Percentiles rank a stretch among this genome's conserved stretches.
Evolutionary conservation across 192 early-diverging fungal genomes (phyloP).

Genomic region (Backusella sp.): DNA sequence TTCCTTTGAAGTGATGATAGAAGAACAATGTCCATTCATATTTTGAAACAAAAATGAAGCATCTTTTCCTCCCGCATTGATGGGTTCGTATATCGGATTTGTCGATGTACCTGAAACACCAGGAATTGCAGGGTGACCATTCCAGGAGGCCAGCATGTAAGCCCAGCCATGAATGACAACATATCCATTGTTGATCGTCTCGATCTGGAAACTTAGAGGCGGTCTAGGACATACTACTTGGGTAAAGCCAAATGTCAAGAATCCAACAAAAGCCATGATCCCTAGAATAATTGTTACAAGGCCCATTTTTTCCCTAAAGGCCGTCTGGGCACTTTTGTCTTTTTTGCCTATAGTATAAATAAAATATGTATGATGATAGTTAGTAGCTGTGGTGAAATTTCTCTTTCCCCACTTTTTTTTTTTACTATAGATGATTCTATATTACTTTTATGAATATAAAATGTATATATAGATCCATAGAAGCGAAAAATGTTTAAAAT

Average conservation of each 20-base stretch:
- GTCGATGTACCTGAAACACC: conserved; percentile 19
- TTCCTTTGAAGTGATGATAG: conserved; percentile 38
- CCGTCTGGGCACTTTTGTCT: conserved; percentile 59
- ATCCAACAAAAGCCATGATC: conserved; percentile 72
- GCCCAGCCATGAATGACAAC: conserved; percentile 64
- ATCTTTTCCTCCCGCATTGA: conserved; percentile 66
- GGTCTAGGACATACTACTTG: conserved; percentile 57
- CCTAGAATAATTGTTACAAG: conserved; percentile 78
- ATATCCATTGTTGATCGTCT: conserved; percentile 36
- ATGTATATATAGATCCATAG: neutral
- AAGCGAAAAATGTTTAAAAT: neutral
- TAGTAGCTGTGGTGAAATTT: neutral
- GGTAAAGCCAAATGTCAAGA: conserved; percentile 84
- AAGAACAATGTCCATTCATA: conserved; percentile 60
- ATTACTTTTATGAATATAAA: neutral
- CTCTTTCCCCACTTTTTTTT: neutral
- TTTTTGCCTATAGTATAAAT: conserved; percentile 51
- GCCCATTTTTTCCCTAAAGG: conserved; percentile 94
- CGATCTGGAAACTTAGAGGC: conserved; percentile 38
- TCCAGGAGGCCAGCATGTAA: conserved; percentile 54
- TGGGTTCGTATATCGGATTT: conserved; percentile 53
- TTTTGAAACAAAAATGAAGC: conserved; percentile 76
- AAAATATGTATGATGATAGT: neutral
- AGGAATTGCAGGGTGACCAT: conserved; percentile 21
- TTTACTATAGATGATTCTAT: neutral